Base-by-base conservation (phyloP, 2,329 filamentous ascomycete species). In the Calonectria fujianensis region DNA sequence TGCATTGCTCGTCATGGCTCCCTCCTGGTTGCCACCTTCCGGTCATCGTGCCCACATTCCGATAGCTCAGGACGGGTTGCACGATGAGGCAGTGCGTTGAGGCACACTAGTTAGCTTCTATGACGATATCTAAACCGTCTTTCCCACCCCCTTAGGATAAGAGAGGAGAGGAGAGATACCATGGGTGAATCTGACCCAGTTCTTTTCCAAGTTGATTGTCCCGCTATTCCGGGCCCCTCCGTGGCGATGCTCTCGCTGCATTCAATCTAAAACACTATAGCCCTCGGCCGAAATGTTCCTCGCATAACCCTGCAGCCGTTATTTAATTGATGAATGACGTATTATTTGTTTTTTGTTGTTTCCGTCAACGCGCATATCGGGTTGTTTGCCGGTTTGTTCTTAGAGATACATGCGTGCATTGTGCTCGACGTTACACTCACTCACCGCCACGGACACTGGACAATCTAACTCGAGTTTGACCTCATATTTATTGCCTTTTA, bases 241-340 rank as follows among this genome's bases (percentile, higher is more conserved):
- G 14, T 41, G 57, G 24, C 35, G 37, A 41, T 41, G 39, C 27
- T 29, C 14, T n/a, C 16, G 41, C 41, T n/a, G 24, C 37, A 41
- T 63, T 63, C 11, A 41, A 63, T 27, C 57, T 63, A 37, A 63
- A 63, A 63, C 57, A 31, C 35, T 29, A 63, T 63, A 41, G 41
- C 27, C 39, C 57, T 63, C 57, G 35, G 57, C 57, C 57, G 35
- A 41, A 41, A 63, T 63, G 24, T 18, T 41, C 24, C 9, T 16
- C 35, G 27, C 57, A 39, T 41, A 63, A 63, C 57, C 57, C 37
- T 63, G 57, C 8, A 41, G 39, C 37, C 35, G n/a, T 41, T 18
- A 9, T 27, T 27, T 29, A 14, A 39, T 48, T 20, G 35, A 35
- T 11, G 11, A 10, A 63, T 63, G 57, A 63, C 35, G 57, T 63